These are phyloP conservation scores for Globisporangium lucens DNA, from an alignment of 352 stramenopile genomes.

Conservation along the genomic window DNA sequence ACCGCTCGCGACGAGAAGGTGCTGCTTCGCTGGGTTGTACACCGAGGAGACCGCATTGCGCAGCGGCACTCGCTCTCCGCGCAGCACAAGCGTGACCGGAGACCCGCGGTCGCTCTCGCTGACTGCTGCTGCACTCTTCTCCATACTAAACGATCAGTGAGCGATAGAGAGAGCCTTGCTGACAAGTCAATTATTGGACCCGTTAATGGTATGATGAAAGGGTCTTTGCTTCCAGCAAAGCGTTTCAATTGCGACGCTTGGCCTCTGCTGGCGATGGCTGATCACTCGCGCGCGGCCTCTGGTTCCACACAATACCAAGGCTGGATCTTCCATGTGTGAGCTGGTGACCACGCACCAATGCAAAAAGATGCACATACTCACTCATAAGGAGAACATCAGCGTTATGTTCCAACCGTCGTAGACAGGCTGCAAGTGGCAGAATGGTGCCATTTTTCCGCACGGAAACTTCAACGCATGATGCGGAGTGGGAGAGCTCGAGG, in stretches of 20 bases:
- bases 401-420: neutral
- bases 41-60: constrained; percentile 39
- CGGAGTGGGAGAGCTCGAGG: neutral
- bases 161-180: too few species aligned
- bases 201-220: neutral
- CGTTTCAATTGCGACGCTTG: constrained; percentile 8
- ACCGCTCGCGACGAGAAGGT: constrained; percentile 39
- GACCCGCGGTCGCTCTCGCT: constrained; percentile 7
- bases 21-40: constrained; percentile 29
- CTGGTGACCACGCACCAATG: neutral
- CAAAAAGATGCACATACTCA: neutral
- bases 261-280: neutral
- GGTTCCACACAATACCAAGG: neutral
- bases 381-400: neutral
- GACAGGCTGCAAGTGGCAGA: neutral
- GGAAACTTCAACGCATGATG: constrained; percentile 2
- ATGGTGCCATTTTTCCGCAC: neutral
- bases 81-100: constrained; percentile 40
- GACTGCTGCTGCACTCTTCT: neutral
- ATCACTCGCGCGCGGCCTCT: neutral
- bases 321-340: neutral
- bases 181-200: neutral
- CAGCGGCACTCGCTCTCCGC: constrained; percentile 40
- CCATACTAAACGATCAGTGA: neutral
- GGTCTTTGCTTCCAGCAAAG: neutral